A percentile compares a stretch with the other conserved stretches of the same genome.
phyloP scores from a whole-genome alignment of 768 basidiomycete species.

The Lyophyllum semitale region DNA sequence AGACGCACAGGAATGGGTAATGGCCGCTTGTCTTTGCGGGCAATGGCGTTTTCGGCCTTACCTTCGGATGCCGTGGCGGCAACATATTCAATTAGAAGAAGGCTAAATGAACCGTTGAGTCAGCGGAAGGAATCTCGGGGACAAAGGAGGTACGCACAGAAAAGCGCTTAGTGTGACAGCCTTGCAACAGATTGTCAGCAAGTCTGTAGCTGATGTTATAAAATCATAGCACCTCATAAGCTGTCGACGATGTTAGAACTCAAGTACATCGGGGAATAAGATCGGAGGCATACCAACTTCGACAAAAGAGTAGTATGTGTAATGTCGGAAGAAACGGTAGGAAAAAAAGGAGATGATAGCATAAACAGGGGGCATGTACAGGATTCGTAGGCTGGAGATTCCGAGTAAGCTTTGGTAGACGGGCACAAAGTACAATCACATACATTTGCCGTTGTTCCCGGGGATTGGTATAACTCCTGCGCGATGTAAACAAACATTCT shows the following conservation, averaged over 20 bases:
- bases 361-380: conserved; percentile 85
- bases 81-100: conserved; percentile 85
- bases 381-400: conserved; percentile 60
- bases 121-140: background rate
- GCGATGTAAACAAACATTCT: background rate
- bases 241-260: conserved; percentile 32
- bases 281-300: conserved; percentile 36
- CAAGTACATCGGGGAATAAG: background rate
- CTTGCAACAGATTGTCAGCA: conserved; percentile 33
- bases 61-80: conserved; percentile 67
- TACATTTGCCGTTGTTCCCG: conserved; percentile 82
- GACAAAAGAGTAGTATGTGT: conserved; percentile 54
- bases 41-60: conserved; percentile 66
- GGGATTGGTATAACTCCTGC: conserved; percentile 71
- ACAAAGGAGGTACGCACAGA: conserved; percentile 49
- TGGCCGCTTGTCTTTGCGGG: conserved; percentile 74
- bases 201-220: background rate
- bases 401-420: background rate
- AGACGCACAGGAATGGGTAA: conserved; percentile 63
- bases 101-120: conserved; percentile 33
- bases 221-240: conserved; percentile 57
- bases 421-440: conserved; percentile 21
- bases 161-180: conserved; percentile 86
- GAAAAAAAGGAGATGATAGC: conserved; percentile 84
- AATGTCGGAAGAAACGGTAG: conserved; percentile 80